Percentiles rank a stretch among this genome's conserved stretches.
Evolutionary conservation across 2,329 filamentous ascomycete species (phyloP).

Genomic region (Truncatella angustata): DNA sequence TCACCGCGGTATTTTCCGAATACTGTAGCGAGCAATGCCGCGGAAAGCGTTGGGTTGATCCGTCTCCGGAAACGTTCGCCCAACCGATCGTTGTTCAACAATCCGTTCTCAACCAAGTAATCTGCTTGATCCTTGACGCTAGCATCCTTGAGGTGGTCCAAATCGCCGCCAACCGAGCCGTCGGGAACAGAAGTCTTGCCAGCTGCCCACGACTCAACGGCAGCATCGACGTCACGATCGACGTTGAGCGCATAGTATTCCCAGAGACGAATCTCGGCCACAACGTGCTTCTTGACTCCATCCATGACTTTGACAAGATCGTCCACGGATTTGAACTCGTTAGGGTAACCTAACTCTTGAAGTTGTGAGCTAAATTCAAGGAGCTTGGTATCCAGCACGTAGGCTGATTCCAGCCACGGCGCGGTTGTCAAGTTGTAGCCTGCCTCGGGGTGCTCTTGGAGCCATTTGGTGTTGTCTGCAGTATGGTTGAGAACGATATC

Average conservation of each 20-base stretch:
- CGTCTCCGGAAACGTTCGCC: slow-evolving; percentile 75
- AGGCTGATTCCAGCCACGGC: slow-evolving; percentile 69
- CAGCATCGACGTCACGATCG: slow-evolving; percentile 65
- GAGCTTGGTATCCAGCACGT: slow-evolving; percentile 58
- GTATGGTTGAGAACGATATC: slow-evolving; percentile 99
- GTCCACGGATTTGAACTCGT: slow-evolving; percentile 64
- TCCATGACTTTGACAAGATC: slow-evolving; percentile 83
- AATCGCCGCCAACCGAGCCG: slow-evolving; percentile 34
- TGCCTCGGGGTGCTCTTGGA: slow-evolving; percentile 89
- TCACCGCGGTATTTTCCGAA: slow-evolving; percentile 65
- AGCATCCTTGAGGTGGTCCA: slow-evolving; percentile 47
- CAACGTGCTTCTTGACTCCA: slow-evolving; percentile 75
- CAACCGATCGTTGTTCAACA: slow-evolving; percentile 70
- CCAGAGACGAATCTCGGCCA: slow-evolving; percentile 80
- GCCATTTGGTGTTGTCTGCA: slow-evolving; percentile 91
- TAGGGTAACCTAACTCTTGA: slow-evolving; percentile 70
- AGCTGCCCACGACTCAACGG: slow-evolving; percentile 68
- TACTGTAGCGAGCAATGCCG: slow-evolving; percentile 64
- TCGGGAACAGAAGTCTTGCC: slow-evolving; percentile 56
- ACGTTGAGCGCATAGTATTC: slow-evolving; percentile 89
- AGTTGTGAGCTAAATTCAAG: slow-evolving; percentile 77
- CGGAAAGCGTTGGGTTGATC: slow-evolving; percentile 68
- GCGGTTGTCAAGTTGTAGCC: slow-evolving; percentile 94
- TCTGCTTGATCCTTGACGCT: slow-evolving; percentile 51
- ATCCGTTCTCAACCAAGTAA: slow-evolving; percentile 66